Base-by-base conservation (phyloP, 257 asterid genomes). In the Fraxinus americana region DNA sequence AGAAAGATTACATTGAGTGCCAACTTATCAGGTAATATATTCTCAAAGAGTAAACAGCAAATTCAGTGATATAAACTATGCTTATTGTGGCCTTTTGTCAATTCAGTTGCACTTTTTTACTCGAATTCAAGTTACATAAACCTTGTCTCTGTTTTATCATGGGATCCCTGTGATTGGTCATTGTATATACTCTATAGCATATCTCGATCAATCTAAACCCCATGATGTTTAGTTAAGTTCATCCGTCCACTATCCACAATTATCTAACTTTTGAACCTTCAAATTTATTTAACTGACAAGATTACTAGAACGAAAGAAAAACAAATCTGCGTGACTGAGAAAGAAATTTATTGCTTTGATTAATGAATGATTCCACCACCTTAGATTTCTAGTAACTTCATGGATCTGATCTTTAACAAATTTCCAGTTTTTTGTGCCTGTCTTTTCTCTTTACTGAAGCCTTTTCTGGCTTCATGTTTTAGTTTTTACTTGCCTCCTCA, bases 361-460 rank as follows among this genome's bases (percentile, higher is more conserved):
- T 41, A 41, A 36, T 70, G 52, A 13, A 30, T 39, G 43, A 50
- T 19, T 11, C 34, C 67, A 71, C 57, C 25, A 45, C 19, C 1
- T 45, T 38, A 52, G 81, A 66, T 59, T 66, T n/a, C 45, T 21
- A 5, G 25, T 48, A 75, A 27, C 29, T 67, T 68, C 27, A 41
- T 41, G 34, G 35, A 36, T 71, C 61, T 25, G 21, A 41, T 45
- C 48, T 21, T 17, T 71, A 41, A 23, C 2, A 2, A 10, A 32
- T 43, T 71, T 13, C 29, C 27, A 70, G 50, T 39, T 67, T 66
- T 45, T 38, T 54, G 38, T 35, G 17, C 54, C 54, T 59, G 73
- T 10, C 61, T 16, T 75, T 50, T 45, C 75, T 70, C 73, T 50
- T 41, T 78, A 38, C 34, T 57, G 66, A 43, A 72, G 59, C 25